These are phyloP conservation scores for Obba rivulosa DNA, from an alignment of 768 basidiomycete species.

Conservation along the genomic window DNA sequence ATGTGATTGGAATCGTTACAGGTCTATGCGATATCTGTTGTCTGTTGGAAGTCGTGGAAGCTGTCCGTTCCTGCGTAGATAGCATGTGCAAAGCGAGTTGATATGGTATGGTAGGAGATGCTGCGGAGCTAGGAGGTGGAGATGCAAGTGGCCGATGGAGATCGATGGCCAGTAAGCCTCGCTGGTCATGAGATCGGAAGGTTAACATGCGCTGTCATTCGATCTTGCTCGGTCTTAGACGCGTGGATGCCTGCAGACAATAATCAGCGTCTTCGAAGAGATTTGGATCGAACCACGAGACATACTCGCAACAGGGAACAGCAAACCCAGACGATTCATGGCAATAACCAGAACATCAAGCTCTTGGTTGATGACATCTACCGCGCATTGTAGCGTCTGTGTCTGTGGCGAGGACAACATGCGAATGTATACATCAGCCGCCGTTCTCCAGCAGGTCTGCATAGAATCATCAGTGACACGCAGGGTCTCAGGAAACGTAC, in stretches of 20 bases:
- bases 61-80: neutral
- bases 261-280: no score
- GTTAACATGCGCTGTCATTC: neutral
- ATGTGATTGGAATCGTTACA: no score
- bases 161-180: neutral
- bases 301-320: conserved; percentile 35
- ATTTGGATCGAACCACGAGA: neutral
- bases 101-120: neutral
- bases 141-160: neutral
- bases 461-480: neutral
- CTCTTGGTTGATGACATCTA: conserved; percentile 27
- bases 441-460: conserved; percentile 37
- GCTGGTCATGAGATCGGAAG: neutral
- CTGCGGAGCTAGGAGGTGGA: neutral
- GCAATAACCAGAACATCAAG: conserved; percentile 29
- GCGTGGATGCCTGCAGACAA: neutral
- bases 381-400: conserved; percentile 9
- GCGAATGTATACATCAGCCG: conserved; percentile 34
- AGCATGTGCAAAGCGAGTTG: neutral
- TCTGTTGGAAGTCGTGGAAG: neutral
- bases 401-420: conserved; percentile 22
- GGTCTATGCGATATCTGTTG: no score
- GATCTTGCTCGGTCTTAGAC: neutral
- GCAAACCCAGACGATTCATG: conserved; percentile 28
- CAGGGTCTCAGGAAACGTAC: neutral